These are phyloP conservation scores for Parathielavia hyrcaniae DNA, from an alignment of 495 filamentous ascomycete species.

Conservation along the genomic window DNA sequence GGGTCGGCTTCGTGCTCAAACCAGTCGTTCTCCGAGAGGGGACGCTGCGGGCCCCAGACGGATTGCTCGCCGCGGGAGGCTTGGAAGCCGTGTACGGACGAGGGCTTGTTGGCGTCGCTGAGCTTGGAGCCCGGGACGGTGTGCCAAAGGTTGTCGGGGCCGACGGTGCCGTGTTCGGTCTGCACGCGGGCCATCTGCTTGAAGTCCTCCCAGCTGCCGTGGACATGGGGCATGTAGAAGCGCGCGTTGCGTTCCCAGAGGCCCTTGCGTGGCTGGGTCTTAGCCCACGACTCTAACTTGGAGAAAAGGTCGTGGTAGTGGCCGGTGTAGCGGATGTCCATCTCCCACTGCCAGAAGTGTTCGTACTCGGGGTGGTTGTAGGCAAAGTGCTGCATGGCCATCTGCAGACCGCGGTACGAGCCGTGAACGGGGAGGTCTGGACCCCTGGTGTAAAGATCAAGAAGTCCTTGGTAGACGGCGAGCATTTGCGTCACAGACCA, in stretches of 20 bases:
- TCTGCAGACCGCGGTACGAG: conserved; percentile 82
- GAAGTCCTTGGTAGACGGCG: conserved; percentile 74
- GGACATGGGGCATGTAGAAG: conserved; percentile 84
- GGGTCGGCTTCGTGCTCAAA: conserved; percentile 64
- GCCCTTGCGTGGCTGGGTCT: conserved; percentile 76
- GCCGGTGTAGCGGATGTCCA: conserved; percentile 94
- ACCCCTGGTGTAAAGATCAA: conserved; percentile 63
- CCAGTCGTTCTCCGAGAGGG: conserved; percentile 57
- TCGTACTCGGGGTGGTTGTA: conserved; percentile 89
- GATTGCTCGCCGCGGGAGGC: conserved; percentile 51
- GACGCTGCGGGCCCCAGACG: conserved; percentile 80
- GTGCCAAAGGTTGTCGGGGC: conserved; percentile 65
- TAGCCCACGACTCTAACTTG: conserved; percentile 67
- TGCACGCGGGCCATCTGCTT: conserved; percentile 86
- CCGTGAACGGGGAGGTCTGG: conserved; percentile 71
- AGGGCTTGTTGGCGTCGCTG: conserved; percentile 21
- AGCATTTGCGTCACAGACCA: conserved; percentile 93
- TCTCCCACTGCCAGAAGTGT: conserved; percentile 98
- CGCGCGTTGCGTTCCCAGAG: conserved; percentile 90
- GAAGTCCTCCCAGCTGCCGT: conserved; percentile 91
- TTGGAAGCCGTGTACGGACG: conserved; percentile 16
- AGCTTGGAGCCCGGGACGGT: conserved; percentile 36
- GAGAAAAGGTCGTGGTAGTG: conserved; percentile 89
- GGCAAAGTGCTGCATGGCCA: conserved; percentile 92
- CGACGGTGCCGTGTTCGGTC: conserved; percentile 72